Base-by-base conservation (phyloP, 2,329 filamentous ascomycete species). In the Daldinia sp. region DNA sequence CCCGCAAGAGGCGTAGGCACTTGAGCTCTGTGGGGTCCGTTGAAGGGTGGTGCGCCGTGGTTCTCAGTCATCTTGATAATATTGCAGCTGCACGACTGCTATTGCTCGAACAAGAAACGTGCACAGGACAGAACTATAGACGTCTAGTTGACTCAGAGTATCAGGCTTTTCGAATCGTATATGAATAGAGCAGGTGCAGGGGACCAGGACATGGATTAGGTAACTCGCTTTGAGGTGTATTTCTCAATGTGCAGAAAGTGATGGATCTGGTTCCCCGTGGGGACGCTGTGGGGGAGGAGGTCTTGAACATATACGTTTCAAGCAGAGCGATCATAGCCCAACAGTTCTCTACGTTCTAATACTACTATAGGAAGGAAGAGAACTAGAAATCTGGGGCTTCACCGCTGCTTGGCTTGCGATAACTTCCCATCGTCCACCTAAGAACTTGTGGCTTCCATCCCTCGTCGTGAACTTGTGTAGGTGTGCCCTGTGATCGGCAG, bases 51-150 rank as follows among this genome's bases (percentile, higher is more conserved):
- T 28, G n/a, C 30, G 7, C 55, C 56, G 5, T 46, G 54, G 7
- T 63, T 66, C 0, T 56, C 67, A 10, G 63, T 54, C 67, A 69
- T 69, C 5, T 10, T 48, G 37, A 12, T 1, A 20, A n/a, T 33
- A 13, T 5, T n/a, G 5, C 51, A 39, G 51, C 12, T n/a, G 18
- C n/a, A 13, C n/a, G n/a, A 33, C 6, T 3, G 9, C 6, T 18
- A 30, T 15, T 39, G 3, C 12, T 39, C 33, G 7, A 54, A 4
- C 4, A 10, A 26, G 3, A 12, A 33, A 51, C 10, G 4, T 33
- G 15, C 46, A 33, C 46, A 51, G 33, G n/a, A 6, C 26, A 51
- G 10, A 51, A 51, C 13, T 18, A n/a, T 51, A 12, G 28, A n/a
- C 15, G 26, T 30, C 46, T 33, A 18, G 26, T 33, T 30, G 15